Evolutionary conservation across 148 eudicot species (phyloP), one percentile per base, ranked within the genome.

Genomic region (Chenopodium formosanum): DNA sequence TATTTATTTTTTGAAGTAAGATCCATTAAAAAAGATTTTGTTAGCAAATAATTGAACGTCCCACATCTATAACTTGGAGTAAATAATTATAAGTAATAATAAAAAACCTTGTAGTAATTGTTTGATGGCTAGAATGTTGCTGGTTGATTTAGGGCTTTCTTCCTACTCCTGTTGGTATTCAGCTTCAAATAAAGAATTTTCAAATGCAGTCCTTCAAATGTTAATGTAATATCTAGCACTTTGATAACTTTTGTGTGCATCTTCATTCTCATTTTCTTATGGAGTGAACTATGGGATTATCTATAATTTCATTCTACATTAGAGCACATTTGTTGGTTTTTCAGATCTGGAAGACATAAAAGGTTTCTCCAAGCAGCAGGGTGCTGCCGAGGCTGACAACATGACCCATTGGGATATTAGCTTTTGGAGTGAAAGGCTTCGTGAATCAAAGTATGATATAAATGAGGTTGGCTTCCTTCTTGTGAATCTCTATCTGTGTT

Each of bases 341-440:
- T 66, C 84, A 96, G 99, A 96, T 85, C 76, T 96, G 90, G 98
- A 96, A 79, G 99, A 96, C 81, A 89, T 96, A 52, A 90, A 85
- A 88, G 82, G 73, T 76, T 96, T 94, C 82, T 76, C 91, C 76
- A 89, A 91, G 86, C 88, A 84, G 80, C 95, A 94, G 86, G 95
- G 97, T 80, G 93, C 93, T 71, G 85, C 85, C 58, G 98, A 96
- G 87, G 98, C 95, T 80, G 92, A 90, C 81, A 82, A 85, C 82
- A 88, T 96, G 87, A 86, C 81, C 50, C 95, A 94, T 79, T 96
- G 98, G 99, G 99, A 96, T 79, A 82, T 87, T 53, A 82, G 67
- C 80, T 96, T 94, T 75, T 96, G 99, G 99, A 96, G 98, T 91
- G 99, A 96, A 89, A 94, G 99, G 88, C 98, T 96, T 31, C 91